These are phyloP conservation scores for Vigna radiata DNA, from an alignment of 306 rosid species.

Conservation along the genomic window DNA sequence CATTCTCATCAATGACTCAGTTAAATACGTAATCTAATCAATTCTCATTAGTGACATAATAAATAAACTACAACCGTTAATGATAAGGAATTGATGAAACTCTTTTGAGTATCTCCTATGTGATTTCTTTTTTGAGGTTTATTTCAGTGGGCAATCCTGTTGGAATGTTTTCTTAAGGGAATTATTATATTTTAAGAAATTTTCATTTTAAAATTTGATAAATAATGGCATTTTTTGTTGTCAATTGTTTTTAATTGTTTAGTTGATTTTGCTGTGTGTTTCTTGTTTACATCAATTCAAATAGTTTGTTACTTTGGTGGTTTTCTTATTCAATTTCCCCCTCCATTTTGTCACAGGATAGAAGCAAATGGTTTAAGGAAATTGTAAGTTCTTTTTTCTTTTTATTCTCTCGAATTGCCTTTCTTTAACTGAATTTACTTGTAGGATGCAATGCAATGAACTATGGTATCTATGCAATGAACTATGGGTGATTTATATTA, in stretches of 20 bases:
- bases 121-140: no score
- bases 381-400: conserved; percentile 69
- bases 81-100: no score
- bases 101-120: no score
- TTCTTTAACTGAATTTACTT: conserved; percentile 12
- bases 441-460: conserved; percentile 7
- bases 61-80: no score
- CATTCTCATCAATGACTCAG: no score
- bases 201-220: neutral
- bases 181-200: neutral
- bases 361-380: conserved; percentile 77
- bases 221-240: neutral
- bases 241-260: conserved; percentile 11
- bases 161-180: neutral
- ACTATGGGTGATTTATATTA: conserved; percentile 31
- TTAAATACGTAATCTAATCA: no score
- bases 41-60: no score
- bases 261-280: conserved; percentile 35
- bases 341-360: conserved; percentile 72
- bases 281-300: conserved; percentile 27
- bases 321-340: conserved; percentile 52
- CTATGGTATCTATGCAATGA: conserved; percentile 18
- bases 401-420: conserved; percentile 28
- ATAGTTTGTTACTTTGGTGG: conserved; percentile 1
- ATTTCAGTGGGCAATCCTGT: neutral